A percentile compares a stretch with the other conserved stretches of the same genome.
phyloP scores from a whole-genome alignment of 2,329 filamentous ascomycete genomes.

The Trichoderma sp. region DNA sequence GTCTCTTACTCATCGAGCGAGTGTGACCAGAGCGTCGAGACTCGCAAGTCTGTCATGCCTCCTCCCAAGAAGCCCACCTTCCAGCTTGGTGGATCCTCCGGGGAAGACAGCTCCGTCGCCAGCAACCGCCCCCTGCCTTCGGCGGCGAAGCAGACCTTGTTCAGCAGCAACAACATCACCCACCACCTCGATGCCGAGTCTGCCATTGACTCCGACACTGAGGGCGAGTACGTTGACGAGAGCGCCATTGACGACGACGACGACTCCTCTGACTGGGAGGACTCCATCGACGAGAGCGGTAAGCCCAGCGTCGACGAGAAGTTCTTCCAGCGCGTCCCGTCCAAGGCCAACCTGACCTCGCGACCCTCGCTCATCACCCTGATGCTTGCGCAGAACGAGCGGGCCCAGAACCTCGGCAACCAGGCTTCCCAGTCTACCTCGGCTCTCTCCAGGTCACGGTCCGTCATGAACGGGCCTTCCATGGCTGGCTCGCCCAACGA shows the following conservation, averaged over 20 bases:
- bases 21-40: conserved; percentile 53
- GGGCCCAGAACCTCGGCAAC: conserved; percentile 68
- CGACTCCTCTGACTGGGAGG: conserved; percentile 62
- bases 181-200: conserved; percentile 62
- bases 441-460: conserved; percentile 65
- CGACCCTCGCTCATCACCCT: conserved; percentile 87
- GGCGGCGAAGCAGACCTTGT: conserved; percentile 68
- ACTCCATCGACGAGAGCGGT: conserved; percentile 77
- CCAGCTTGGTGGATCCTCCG: conserved; percentile 62
- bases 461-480: conserved; percentile 49
- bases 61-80: conserved; percentile 49
- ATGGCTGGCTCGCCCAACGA: conserved; percentile 58
- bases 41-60: conserved; percentile 41
- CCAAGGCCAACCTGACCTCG: conserved; percentile 79
- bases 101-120: conserved; percentile 76
- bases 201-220: conserved; percentile 44
- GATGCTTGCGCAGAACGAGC: conserved; percentile 78
- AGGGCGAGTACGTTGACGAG: conserved; percentile 72
- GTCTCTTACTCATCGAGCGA: conserved; percentile 76
- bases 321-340: conserved; percentile 90
- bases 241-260: conserved; percentile 78
- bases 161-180: conserved; percentile 73
- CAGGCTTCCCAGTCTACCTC: conserved; percentile 68
- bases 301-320: conserved; percentile 81
- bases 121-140: conserved; percentile 53